Percentiles rank a stretch among this genome's conserved stretches.
These are phyloP conservation scores for Populus tomentosa DNA, from an alignment of 441 rosid species.

Conservation along the genomic window DNA sequence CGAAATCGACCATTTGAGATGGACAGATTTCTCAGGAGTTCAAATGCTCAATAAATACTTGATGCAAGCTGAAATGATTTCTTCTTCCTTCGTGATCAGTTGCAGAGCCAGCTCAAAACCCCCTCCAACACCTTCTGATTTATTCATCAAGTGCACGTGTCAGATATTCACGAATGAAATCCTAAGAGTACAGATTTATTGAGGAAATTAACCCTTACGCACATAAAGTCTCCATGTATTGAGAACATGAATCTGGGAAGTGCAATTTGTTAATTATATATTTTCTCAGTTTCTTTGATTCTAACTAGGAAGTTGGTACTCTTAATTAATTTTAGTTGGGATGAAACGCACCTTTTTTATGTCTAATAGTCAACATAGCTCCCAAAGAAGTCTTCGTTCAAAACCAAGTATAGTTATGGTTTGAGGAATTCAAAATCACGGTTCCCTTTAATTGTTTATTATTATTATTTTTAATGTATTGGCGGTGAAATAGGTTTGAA, in stretches of 20 bases:
- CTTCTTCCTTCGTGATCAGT: background rate
- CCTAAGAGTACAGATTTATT: background rate
- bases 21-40: no score
- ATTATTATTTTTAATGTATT: background rate
- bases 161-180: background rate
- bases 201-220: background rate
- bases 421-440: background rate
- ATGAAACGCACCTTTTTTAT: background rate
- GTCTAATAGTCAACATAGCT: background rate
- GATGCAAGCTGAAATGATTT: background rate
- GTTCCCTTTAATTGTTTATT: background rate
- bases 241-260: slow-evolving; percentile 16
- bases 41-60: no score
- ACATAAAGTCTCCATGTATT: background rate
- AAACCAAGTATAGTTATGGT: background rate
- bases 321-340: background rate
- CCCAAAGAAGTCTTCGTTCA: background rate
- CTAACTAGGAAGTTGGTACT: background rate
- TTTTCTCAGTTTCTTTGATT: background rate
- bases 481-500: background rate
- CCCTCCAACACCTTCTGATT: background rate
- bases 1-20: background rate
- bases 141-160: background rate
- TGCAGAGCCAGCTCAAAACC: background rate
- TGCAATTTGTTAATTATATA: background rate